Evolutionary conservation across 495 filamentous ascomycete species (phyloP).

Genomic region (Articulospora tetracladia): DNA sequence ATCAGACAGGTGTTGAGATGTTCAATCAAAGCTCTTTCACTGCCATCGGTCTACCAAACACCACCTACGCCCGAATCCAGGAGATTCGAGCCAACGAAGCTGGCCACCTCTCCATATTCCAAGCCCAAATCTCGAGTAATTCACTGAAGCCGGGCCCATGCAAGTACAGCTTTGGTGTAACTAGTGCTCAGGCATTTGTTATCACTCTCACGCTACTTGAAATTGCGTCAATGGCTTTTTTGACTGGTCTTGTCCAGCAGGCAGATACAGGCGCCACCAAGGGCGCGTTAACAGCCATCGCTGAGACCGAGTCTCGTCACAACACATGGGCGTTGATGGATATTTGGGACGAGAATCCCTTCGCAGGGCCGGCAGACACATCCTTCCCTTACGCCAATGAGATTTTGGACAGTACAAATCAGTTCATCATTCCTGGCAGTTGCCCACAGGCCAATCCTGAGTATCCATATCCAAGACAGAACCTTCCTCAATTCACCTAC

Average conservation of each 20-base stretch:
- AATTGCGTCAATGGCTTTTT: constrained; percentile 50
- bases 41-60: constrained; percentile 36
- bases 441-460: constrained; percentile 45
- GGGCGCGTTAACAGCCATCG: constrained; percentile 44
- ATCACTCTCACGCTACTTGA: constrained; percentile 45
- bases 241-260: constrained; percentile 45
- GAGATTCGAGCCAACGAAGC: constrained; percentile 56
- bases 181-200: constrained; percentile 34
- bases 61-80: constrained; percentile 43
- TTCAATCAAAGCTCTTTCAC: constrained; percentile 41
- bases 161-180: constrained; percentile 41
- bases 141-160: constrained; percentile 50
- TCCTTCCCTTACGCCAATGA: constrained; percentile 50
- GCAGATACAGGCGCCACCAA: constrained; percentile 34
- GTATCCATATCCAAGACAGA: constrained; percentile 43
- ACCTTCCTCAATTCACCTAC: constrained; percentile 37
- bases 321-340: constrained; percentile 48
- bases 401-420: constrained; percentile 47
- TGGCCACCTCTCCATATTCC: constrained; percentile 52
- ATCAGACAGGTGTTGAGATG: constrained; percentile 44
- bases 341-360: constrained; percentile 44
- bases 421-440: constrained; percentile 42
- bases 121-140: constrained; percentile 44
- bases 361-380: constrained; percentile 46
- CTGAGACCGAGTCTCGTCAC: constrained; percentile 45